Evolutionary conservation across 78 protist genomes (phyloP), one percentile per base, ranked within the genome.

Genomic region (Chrysochromulina parva): DNA sequence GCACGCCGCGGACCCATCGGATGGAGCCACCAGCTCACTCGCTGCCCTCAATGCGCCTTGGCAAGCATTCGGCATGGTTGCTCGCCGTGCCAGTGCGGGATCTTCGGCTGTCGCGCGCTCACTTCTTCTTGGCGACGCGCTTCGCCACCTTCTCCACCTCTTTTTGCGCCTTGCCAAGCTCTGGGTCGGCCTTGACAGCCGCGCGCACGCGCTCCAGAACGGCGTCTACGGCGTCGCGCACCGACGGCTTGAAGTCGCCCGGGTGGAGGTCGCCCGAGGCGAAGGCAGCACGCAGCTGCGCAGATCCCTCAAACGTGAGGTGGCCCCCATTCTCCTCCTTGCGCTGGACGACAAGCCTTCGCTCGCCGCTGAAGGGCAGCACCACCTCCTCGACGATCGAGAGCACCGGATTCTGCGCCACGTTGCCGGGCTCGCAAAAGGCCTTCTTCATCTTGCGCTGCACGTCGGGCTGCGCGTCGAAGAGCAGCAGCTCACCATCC

Each of bases 391-490:
- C 38, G 28, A 19, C 52, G 26, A 60, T 0, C 24, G 2, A 22
- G 10, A 85, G 47, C 22, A 73, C 67, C 54, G 76, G 59, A 55
- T 17, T 9, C 57, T 16, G 22, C 59, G 11, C 65, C 3, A 76
- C 88, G 11, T 71, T 88, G 65, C 93, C 92, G 53, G 59, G 93
- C 87, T 96, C 96, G 94, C 96, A 95, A 88, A 14, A 94, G 19
- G 97, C 96, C 66, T 90, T 84, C 66, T 88, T 92, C 91, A 97
- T 92, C 94, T 97, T 97, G 73, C 91, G 91, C 69, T 73, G 73
- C 38, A 69, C 89, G 84, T 90, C 93, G 48, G 76, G 65, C 24
- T 28, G 62, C 47, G 14, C 0, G 86, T 78, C 86, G 2, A 78
- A 62, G 19, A 78, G 57, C 14, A 53, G 1, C 38, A 50, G 59